A percentile compares a stretch with the other conserved stretches of the same genome.
Evolutionary conservation across 1,284 basidiomycete species (phyloP).

Genomic region (Ceratobasidium sp.): DNA sequence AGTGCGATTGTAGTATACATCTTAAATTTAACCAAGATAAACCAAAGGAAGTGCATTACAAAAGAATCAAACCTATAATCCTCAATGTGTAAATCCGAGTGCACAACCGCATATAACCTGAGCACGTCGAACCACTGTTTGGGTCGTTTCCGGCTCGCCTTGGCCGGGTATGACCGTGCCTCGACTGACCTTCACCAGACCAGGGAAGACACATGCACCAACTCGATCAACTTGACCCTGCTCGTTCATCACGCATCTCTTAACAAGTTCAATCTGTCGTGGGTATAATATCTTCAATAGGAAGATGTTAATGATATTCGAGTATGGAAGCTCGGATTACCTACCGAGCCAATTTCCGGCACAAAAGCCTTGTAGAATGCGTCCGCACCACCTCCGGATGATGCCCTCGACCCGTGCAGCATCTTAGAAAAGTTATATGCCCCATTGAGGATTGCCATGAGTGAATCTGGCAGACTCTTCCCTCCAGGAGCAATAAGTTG

Average conservation of each 20-base stretch:
- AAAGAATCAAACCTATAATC: too few relatives aligned
- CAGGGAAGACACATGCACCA: slow-evolving; percentile 80
- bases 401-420: slow-evolving; percentile 72
- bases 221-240: slow-evolving; percentile 70
- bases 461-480: slow-evolving; percentile 50
- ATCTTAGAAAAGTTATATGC: slow-evolving; percentile 78
- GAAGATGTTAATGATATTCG: not conserved
- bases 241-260: slow-evolving; percentile 74
- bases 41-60: not conserved
- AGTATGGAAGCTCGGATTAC: slow-evolving; percentile 33
- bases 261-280: slow-evolving; percentile 74
- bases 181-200: slow-evolving; percentile 74
- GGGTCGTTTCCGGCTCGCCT: slow-evolving; percentile 57
- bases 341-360: slow-evolving; percentile 70
- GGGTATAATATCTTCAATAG: slow-evolving; percentile 55
- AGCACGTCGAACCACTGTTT: slow-evolving; percentile 75
- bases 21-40: too few relatives aligned
- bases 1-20: not conserved
- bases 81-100: slow-evolving; percentile 48
- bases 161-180: slow-evolving; percentile 52
- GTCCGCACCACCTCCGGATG: slow-evolving; percentile 60
- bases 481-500: slow-evolving; percentile 48
- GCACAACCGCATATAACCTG: slow-evolving; percentile 85
- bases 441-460: slow-evolving; percentile 62
- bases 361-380: slow-evolving; percentile 82